These are phyloP conservation scores for Xylaria nigripes DNA, from an alignment of 495 filamentous ascomycete species.

Conservation along the genomic window DNA sequence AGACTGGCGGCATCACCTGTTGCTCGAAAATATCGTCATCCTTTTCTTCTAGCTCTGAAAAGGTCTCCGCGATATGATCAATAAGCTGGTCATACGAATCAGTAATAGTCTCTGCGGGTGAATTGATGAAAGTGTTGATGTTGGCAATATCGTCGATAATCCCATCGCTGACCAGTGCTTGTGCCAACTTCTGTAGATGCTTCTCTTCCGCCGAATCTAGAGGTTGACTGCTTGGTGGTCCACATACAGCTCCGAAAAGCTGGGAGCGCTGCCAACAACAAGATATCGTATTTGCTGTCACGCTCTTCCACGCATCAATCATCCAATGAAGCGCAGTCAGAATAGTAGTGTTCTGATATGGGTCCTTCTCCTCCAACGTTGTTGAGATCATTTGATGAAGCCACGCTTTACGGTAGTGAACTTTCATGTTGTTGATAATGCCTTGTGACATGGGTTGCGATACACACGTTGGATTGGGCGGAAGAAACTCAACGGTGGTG, in stretches of 20 bases:
- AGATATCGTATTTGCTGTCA: neutral
- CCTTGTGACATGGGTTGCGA: neutral
- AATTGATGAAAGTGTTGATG: neutral
- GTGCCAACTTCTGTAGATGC: neutral
- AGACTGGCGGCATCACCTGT: neutral
- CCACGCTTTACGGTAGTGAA: neutral
- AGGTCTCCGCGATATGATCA: neutral
- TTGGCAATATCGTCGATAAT: neutral
- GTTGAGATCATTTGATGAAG: neutral
- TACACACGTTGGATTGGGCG: neutral
- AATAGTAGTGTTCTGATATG: neutral
- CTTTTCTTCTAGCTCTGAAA: neutral
- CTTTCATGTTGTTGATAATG: neutral
- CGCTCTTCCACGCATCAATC: neutral
- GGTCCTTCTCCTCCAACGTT: neutral
- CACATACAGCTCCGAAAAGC: neutral
- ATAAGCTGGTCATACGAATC: neutral
- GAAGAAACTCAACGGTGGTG: neutral
- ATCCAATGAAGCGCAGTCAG: neutral
- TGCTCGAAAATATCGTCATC: neutral
- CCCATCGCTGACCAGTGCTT: neutral
- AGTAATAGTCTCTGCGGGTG: neutral
- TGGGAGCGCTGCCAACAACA: neutral
- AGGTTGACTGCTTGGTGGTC: neutral
- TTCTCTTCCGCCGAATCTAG: neutral